Base-by-base conservation (phyloP, 441 rosid species). In the Isatis lusitanica region DNA sequence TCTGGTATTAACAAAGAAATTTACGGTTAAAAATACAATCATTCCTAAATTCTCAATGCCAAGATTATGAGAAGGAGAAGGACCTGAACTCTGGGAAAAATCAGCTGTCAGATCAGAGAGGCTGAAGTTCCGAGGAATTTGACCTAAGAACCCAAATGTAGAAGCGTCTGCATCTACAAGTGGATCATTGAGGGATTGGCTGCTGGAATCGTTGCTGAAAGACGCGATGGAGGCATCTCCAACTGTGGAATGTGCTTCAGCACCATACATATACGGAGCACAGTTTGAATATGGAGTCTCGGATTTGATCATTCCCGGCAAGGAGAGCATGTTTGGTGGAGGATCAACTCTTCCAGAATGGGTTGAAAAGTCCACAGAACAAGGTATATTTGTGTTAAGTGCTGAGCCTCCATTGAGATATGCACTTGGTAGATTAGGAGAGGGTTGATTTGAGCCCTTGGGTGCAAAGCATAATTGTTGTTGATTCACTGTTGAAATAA, bases 71-170 rank as follows among this genome's bases (percentile, higher is more conserved):
- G 68, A 56, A 51, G 50, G 68, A 68, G 55, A 74, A 73, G 70
- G 61, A 93, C 97, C 98, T 83, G 97, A 85, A 82, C 89, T 87
- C 79, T 90, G 94, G 40, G 89, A 73, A 81, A 87, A 92, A 76
- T 90, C 91, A 6, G 93, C 91, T 1, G 97, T 78, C 59, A 93
- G 83, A 85, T 90, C 98, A 47, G 97, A 89, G 12, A 90, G 88
- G 80, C 97, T 93, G 87, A 93, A 89, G 82, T 60, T 85, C 56
- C 85, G 86, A 73, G 97, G 93, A 59, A 93, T 85, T 73, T 83
- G 88, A 77, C 86, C 83, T 81, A 90, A 74, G 68, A 84, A 82
- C 69, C 94, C 97, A 73, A 81, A 86, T 10, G 96, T 80, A 68
- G 93, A 79, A 63, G 77, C 68, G 73, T 86, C 94, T 43, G 91